Evolutionary conservation across 75 land plant genomes (phyloP), one percentile per base, ranked within the genome.

Genomic region (Ceratopteris richardii): DNA sequence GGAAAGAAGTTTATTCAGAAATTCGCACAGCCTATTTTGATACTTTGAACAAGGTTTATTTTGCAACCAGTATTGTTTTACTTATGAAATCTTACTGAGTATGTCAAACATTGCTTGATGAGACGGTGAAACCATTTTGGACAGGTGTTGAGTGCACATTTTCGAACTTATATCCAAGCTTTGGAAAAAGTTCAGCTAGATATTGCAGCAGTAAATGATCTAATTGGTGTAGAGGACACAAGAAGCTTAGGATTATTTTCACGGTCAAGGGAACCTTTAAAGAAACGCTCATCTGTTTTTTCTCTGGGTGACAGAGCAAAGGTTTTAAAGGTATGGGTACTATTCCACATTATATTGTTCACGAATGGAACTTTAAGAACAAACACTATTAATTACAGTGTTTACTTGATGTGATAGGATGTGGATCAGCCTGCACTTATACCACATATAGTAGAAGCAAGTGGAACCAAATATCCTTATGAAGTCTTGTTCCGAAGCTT

Each of bases 391-490:
- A 40, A 40, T 40, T 40, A 21, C 33, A 58, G 44, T 9, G 17
- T 23, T 23, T 25, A 25, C 28, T 6, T 55, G 23, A 3, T 10
- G 3, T 17, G 42, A 19, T 80, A 95, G 97, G 97, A 95, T 64
- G 79, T 95, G 64, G 99, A 95, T 66, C 88, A 91, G 54, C 88
- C 99, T 22, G 97, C 99, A 29, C 65, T 95, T 42, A 95, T 95
- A 58, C 99, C 99, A 42, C 99, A 95, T 81, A 95, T 95, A 66
- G 92, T 97, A 47, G 99, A 95, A 75, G 97, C 99, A 48, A 95
- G 84, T 63, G 84, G 89, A n/a, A 43, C 61, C 14, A 95, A 95
- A 61, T 90, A 83, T 62, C 97, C 99, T 33, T 95, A 95, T 60
- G 99, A 95, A 70, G 99, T 95, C 47, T 80, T 95, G 18, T 95